Conservation (phyloP, 2,329 filamentous ascomycete species). For the Gnomoniopsis sp. region DNA sequence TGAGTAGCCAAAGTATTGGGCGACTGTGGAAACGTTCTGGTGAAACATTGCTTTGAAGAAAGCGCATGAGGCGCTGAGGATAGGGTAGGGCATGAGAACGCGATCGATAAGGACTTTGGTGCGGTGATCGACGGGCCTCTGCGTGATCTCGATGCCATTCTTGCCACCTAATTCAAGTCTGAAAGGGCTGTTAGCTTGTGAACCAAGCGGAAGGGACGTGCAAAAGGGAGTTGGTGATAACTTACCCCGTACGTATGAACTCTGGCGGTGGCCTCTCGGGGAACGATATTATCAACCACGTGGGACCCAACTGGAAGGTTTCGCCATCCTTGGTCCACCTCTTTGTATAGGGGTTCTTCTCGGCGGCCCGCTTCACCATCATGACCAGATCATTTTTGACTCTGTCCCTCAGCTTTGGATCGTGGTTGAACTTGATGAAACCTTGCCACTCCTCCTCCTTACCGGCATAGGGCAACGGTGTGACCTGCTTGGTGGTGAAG, state of each 20-base stretch:
- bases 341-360: constrained; percentile 39
- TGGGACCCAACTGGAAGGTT: constrained; percentile 44
- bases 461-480: constrained; percentile 48
- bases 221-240: background rate
- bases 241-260: constrained; percentile 58
- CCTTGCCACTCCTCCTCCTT: constrained; percentile 61
- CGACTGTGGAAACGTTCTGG: constrained; percentile 41
- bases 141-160: constrained; percentile 45
- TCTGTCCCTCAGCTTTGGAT: constrained; percentile 42
- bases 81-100: constrained; percentile 51
- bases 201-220: background rate
- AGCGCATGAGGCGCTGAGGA: constrained; percentile 48
- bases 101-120: constrained; percentile 43
- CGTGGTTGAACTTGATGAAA: constrained; percentile 56
- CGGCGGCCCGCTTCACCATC: constrained; percentile 38
- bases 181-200: constrained; percentile 21
- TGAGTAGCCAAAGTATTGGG: constrained; percentile 44
- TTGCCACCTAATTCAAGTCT: constrained; percentile 50
- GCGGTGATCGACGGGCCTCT: constrained; percentile 44
- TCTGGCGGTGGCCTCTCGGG: constrained; percentile 56
- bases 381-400: constrained; percentile 47
- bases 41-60: constrained; percentile 46
- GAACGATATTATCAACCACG: constrained; percentile 61
- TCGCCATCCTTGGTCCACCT: constrained; percentile 39
- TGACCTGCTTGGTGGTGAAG: constrained; percentile 49